These are phyloP conservation scores for Penicillium sp. DNA, from an alignment of 2,329 filamentous ascomycete genomes.

Conservation along the genomic window DNA sequence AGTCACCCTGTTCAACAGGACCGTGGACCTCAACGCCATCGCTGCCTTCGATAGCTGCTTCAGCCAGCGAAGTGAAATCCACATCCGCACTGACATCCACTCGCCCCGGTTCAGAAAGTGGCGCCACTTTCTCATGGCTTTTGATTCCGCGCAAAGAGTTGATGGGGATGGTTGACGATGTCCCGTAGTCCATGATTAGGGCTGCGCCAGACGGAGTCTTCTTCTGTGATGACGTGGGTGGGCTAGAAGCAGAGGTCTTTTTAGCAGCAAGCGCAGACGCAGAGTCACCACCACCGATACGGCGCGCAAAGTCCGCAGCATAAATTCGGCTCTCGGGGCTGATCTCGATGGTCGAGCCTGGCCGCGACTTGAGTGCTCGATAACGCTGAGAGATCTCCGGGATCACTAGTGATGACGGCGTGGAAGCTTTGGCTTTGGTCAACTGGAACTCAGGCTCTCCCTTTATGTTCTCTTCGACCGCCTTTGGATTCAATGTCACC, in stretches of 20 bases:
- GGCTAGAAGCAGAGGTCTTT: constrained; percentile 14
- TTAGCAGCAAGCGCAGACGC: constrained; percentile 33
- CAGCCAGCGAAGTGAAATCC: constrained; percentile 83
- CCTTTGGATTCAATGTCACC: constrained; percentile 64
- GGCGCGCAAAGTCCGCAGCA: constrained; percentile 73
- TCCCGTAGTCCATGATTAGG: constrained; percentile 94
- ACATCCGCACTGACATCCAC: constrained; percentile 92
- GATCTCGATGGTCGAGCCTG: constrained; percentile 77
- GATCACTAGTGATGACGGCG: constrained; percentile 79
- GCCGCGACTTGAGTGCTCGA: constrained; percentile 64
- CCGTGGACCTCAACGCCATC: constrained; percentile 87
- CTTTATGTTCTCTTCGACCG: constrained; percentile 48
- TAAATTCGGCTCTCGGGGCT: constrained; percentile 83
- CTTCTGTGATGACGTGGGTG: constrained; percentile 50
- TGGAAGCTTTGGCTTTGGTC: constrained; percentile 69
- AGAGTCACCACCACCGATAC: constrained; percentile 74
- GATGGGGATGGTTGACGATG: constrained; percentile 70
- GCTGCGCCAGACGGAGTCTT: constrained; percentile 72
- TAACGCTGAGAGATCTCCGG: constrained; percentile 80
- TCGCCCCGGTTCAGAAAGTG: constrained; percentile 73
- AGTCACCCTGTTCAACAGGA: constrained; percentile 79
- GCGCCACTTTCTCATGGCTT: constrained; percentile 70
- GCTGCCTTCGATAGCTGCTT: constrained; percentile 72
- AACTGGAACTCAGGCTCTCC: constrained; percentile 81
- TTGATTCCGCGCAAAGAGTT: constrained; percentile 91